phyloP scores from a whole-genome alignment of 148 eudicot genomes.

The Dianthus caryophyllus region DNA sequence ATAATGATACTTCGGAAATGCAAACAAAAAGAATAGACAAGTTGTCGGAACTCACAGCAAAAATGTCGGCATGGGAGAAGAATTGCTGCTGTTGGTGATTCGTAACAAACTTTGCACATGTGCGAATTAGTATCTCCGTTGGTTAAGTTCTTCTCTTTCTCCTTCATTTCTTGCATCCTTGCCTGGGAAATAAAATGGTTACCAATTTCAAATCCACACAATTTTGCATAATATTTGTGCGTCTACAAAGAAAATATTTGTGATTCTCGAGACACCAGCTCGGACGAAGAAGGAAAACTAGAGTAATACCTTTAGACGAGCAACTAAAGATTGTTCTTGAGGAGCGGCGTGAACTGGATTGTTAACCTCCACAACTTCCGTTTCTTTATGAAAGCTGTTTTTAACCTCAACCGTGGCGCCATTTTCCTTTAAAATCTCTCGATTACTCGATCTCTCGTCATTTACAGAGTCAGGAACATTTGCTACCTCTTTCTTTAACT shows the following conservation, averaged over 20 bases:
- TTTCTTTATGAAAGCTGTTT: constrained; percentile 48
- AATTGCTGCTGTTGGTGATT: constrained; percentile 74
- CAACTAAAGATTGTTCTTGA: constrained; percentile 79
- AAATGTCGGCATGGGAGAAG: constrained; percentile 56
- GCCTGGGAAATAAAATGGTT: constrained; percentile 45
- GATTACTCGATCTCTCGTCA: constrained; percentile 30
- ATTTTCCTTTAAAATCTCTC: constrained; percentile 30
- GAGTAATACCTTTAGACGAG: constrained; percentile 63
- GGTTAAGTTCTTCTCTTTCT: constrained; percentile 52
- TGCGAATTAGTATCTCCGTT: constrained; percentile 86
- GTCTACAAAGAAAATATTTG: background rate
- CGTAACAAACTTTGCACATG: constrained; percentile 94
- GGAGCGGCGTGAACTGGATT: constrained; percentile 38
- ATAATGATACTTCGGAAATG: constrained; percentile 16
- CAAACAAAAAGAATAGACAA: too few species aligned
- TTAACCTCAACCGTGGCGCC: constrained; percentile 31
- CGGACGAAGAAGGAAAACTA: background rate
- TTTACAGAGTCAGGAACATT: constrained; percentile 33
- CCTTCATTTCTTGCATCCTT: constrained; percentile 97
- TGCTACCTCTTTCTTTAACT: constrained; percentile 75
- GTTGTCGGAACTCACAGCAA: too few species aligned
- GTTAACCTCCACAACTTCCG: constrained; percentile 35
- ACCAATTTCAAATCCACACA: background rate
- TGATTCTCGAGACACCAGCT: background rate
- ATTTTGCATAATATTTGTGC: too few species aligned